These are phyloP conservation scores for Solanum bukasovii DNA, from an alignment of 257 asterid species.

Conservation along the genomic window DNA sequence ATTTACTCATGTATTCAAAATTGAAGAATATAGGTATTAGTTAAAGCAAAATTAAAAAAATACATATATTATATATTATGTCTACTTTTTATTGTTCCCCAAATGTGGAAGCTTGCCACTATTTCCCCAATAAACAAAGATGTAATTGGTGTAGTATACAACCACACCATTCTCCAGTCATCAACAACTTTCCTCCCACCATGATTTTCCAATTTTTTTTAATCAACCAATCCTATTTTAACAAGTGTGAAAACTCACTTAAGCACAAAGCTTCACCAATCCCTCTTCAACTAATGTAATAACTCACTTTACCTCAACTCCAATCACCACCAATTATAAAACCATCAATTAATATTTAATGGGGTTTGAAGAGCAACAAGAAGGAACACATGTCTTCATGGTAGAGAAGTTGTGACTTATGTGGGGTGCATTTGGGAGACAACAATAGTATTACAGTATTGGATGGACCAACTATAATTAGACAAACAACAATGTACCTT, in stretches of 20 bases:
- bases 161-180: background rate
- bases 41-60: too few relatives aligned
- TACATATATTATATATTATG: too few relatives aligned
- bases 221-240: background rate
- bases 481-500: background rate
- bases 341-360: background rate
- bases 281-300: background rate
- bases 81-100: background rate
- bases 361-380: background rate
- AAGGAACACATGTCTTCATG: background rate
- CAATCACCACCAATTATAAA: background rate
- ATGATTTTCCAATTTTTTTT: background rate
- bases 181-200: background rate
- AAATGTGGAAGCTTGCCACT: background rate
- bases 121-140: background rate
- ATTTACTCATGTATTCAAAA: too few relatives aligned
- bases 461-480: background rate
- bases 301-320: background rate
- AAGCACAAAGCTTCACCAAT: background rate
- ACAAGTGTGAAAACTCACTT: background rate
- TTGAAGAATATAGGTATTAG: too few relatives aligned
- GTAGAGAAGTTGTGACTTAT: background rate
- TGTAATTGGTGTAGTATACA: background rate
- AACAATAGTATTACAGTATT: background rate
- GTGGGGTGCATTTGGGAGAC: background rate